Evolutionary conservation across 179 eudicot species (phyloP), one percentile per base, ranked within the genome.

Genomic region (Silene noctiflora): DNA sequence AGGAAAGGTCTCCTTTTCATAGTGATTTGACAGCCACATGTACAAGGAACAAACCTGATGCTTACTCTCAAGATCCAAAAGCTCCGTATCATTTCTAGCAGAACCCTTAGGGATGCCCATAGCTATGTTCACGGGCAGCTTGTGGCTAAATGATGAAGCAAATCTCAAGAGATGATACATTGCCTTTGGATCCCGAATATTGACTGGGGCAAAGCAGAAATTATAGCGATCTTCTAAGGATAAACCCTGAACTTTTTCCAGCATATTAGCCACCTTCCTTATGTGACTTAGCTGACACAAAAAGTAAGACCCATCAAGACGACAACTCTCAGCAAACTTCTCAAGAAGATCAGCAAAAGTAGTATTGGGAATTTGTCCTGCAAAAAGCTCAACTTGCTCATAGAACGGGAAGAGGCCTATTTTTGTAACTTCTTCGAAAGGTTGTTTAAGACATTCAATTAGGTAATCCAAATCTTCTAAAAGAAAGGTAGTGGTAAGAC

Each of bases 131-230:
- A 90, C 97, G 78, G 97, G 97, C 67, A 87, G 83, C 51, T 85
- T 76, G 71, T 88, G 86, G 46, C 96, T 81, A 70, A 80, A 92
- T 11, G 93, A 79, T 29, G 90, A 86, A 61, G 97, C 97, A 83
- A 87, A 92, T 75, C 85, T 79, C 73, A 92, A n/a, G 31, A 92
- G 90, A 88, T 92, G 97, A 83, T 84, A 84, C 97, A 92, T 90
- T 29, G 93, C 93, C 83, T 89, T 92, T 48, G 96, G 97, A 69
- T 92, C 97, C 53, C 97, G 84, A 53, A 92, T 85, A 72, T 92
- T 92, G 59, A 89, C 96, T 2, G 97, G 97, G 65, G 97, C 96
- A 85, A 90, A 92, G 83, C 97, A 90, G 81, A 92, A 92, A 79
- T 92, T 86, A 75, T 85, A 92, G 66, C 97, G 93, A 77, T 92